Percentiles rank a stretch among this genome's conserved stretches.
Evolutionary conservation across 768 basidiomycete genomes (phyloP).

Genomic region (Tephrocybe sp.): DNA sequence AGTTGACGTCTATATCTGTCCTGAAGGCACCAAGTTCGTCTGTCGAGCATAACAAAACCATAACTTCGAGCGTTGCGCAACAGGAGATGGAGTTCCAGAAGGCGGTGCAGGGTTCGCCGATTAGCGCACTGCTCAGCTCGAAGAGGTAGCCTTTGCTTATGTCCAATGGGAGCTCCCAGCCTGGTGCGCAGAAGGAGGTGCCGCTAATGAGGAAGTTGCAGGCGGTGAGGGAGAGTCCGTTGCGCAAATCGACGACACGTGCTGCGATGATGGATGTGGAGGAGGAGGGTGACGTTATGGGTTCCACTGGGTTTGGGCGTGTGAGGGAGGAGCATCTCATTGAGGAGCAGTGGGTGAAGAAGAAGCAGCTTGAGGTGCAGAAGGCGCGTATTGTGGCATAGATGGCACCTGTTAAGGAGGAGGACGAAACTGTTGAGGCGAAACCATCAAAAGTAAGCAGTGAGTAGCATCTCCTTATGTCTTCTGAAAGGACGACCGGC

Average conservation of each 20-base stretch:
- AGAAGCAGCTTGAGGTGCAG: constrained; percentile 84
- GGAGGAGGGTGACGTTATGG: constrained; percentile 30
- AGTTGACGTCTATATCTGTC: constrained; percentile 38
- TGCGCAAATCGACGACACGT: constrained; percentile 38
- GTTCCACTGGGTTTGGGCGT: constrained; percentile 17
- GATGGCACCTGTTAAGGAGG: constrained; percentile 70
- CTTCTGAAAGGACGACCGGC: too few relatives aligned
- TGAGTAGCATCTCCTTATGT: constrained; percentile 24
- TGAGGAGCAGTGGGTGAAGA: constrained; percentile 36
- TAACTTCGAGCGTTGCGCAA: constrained; percentile 65
- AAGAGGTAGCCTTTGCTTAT: constrained; percentile 87
- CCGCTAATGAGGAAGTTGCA: constrained; percentile 54
- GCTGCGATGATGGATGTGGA: constrained; percentile 47
- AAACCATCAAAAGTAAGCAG: constrained; percentile 49
- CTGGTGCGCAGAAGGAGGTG: constrained; percentile 28
- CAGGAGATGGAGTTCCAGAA: constrained; percentile 97
- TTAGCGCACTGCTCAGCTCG: constrained; percentile 85
- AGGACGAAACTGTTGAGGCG: constrained; percentile 28
- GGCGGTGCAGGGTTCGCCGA: constrained; percentile 92
- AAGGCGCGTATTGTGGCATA: constrained; percentile 93
- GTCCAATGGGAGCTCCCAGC: constrained; percentile 30
- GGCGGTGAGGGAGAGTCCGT: constrained; percentile 56
- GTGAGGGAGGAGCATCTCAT: constrained; percentile 25
- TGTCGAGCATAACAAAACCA: constrained; percentile 33
- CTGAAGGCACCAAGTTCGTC: constrained; percentile 28